A percentile compares a stretch with the other conserved stretches of the same genome.
These are phyloP conservation scores for Macaranga tanarius DNA, from an alignment of 441 rosid genomes.

Conservation along the genomic window DNA sequence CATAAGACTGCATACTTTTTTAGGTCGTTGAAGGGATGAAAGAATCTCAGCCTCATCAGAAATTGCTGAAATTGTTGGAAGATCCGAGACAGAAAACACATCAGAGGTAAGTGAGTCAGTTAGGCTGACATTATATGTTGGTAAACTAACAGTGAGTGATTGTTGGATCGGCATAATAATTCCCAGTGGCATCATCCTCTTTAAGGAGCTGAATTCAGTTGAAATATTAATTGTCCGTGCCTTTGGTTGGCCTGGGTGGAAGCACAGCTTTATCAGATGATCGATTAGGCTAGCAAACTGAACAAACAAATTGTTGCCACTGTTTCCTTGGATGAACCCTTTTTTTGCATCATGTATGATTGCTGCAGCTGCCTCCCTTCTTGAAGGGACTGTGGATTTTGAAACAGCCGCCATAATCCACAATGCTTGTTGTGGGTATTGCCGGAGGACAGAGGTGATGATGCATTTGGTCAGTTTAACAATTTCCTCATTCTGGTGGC, in stretches of 20 bases:
- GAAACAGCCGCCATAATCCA: slow-evolving; percentile 99
- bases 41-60: slow-evolving; percentile 99
- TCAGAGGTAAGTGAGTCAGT: slow-evolving; percentile 55
- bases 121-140: slow-evolving; percentile 53
- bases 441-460: slow-evolving; percentile 80
- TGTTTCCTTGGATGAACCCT: slow-evolving; percentile 72
- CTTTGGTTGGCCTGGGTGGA: slow-evolving; percentile 88
- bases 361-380: slow-evolving; percentile 95
- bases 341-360: slow-evolving; percentile 92
- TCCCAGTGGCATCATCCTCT: slow-evolving; percentile 97
- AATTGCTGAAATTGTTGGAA: slow-evolving; percentile 89
- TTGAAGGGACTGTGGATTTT: slow-evolving; percentile 90
- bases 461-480: slow-evolving; percentile 79
- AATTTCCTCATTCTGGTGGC: slow-evolving; percentile 93
- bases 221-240: slow-evolving; percentile 83
- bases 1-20: slow-evolving; percentile 54
- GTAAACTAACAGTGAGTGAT: slow-evolving; percentile 89
- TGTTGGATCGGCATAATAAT: slow-evolving; percentile 94
- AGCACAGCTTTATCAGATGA: slow-evolving; percentile 89
- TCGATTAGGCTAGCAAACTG: slow-evolving; percentile 93
- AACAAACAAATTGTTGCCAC: slow-evolving; percentile 72
- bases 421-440: slow-evolving; percentile 94
- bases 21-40: slow-evolving; percentile 97
- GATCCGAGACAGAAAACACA: slow-evolving; percentile 75
- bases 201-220: slow-evolving; percentile 96